Base-by-base conservation (phyloP, 2,329 filamentous ascomycete genomes). In the Ceratocystis alfenasii region DNA sequence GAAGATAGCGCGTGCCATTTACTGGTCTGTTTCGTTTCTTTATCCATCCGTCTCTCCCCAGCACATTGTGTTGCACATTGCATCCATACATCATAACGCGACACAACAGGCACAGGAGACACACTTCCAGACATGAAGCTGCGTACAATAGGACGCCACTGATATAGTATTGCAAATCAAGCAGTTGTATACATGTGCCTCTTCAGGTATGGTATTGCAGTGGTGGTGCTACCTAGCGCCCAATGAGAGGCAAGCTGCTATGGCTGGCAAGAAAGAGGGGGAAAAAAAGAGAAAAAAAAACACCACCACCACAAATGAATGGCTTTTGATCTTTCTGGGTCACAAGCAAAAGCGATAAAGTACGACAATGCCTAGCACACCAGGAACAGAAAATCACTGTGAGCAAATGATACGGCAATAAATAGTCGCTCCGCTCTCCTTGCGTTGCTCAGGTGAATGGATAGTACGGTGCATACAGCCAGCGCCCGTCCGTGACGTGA, bases 81-180 rank as follows among this genome's bases (percentile, higher is more conserved):
- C 48, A 20, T 50, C 7, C n/a, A 33, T n/a, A 8, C 55, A 59
- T 36, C 15, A 59, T 22, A 36, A 33, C 33, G 55, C 25, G n/a
- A 59, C 25, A 36, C 28, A 59, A 59, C 12, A 59, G 12, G 28
- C 22, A 59, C 25, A 36, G 33, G 55, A 59, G 30, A 33, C 28
- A 53, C 48, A 53, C 22, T 53, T 59, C n/a, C 12, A 12, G 22
- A 8, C 55, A 59, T 36, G 28, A 17, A 59, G 28, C 28, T 59
- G 28, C n/a, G 28, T 36, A 36, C 17, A 59, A 59, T 59, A 59
- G 3, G n/a, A 8, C 55, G 30, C 30, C 55, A 36, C 17, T 36
- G 55, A 36, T 59, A 59, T 59, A 59, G 17, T 7, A 59, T 59
- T 59, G 55, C 4, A 17, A 59, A n/a, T 59, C 28, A 59, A 59